Conservation (phyloP, 2,329 filamentous ascomycete species). For the Calonectria leucothoes region DNA sequence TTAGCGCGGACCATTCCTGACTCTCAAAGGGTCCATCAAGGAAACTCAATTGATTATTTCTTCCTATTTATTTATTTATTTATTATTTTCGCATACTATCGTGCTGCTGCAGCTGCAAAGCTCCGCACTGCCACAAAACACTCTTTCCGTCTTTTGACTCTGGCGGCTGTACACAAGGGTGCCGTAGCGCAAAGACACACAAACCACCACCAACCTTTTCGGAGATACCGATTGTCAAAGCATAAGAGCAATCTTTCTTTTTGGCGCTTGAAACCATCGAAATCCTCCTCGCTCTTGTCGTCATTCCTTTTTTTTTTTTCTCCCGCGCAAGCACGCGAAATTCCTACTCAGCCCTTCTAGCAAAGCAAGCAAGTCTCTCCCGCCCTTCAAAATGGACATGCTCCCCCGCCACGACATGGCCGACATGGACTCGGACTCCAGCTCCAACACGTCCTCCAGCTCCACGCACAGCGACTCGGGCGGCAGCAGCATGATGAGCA, state of each 20-base stretch:
- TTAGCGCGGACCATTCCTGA: not conserved
- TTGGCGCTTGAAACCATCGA: not conserved
- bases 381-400: slow-evolving; percentile 29
- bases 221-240: slow-evolving; percentile 1
- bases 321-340: no score
- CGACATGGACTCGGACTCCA: slow-evolving; percentile 31
- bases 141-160: not conserved
- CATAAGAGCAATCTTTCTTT: not conserved
- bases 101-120: not conserved
- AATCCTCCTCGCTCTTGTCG: not conserved
- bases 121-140: not conserved
- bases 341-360: no score
- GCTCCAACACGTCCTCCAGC: slow-evolving; percentile 30
- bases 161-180: not conserved
- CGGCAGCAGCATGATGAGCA: slow-evolving; percentile 52
- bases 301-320: no score
- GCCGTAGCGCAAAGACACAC: not conserved
- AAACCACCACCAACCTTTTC: not conserved
- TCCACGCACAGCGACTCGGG: no score
- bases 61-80: not conserved
- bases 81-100: not conserved
- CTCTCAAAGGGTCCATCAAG: not conserved
- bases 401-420: slow-evolving; percentile 41
- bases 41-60: not conserved
- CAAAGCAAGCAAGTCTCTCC: no score